phyloP scores from a whole-genome alignment of 495 filamentous ascomycete species.

The Xylaria nigripes region DNA sequence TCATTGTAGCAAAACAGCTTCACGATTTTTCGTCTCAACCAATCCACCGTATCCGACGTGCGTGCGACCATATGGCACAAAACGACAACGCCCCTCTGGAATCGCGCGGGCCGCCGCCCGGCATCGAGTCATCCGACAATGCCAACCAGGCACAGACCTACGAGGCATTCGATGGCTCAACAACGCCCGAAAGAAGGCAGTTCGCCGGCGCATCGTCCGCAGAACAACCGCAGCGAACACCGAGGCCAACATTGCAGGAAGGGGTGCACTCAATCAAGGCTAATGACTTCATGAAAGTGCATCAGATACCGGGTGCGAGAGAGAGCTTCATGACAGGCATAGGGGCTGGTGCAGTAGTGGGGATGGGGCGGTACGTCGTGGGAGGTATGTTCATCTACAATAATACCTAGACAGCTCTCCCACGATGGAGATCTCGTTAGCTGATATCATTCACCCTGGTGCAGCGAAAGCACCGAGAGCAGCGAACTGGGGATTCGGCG shows the following conservation, averaged over 20 bases:
- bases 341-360: slow-evolving; percentile 62
- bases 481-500: slow-evolving; percentile 78
- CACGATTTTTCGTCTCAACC: slow-evolving; percentile 1
- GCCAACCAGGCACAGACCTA: slow-evolving; percentile 26
- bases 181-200: slow-evolving; percentile 20
- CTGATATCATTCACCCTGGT: slow-evolving; percentile 24
- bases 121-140: slow-evolving; percentile 27
- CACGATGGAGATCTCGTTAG: background rate
- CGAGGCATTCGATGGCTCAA: slow-evolving; percentile 36
- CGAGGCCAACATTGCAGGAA: slow-evolving; percentile 48
- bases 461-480: slow-evolving; percentile 44
- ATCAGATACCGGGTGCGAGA: slow-evolving; percentile 75
- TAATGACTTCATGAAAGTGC: slow-evolving; percentile 62
- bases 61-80: slow-evolving; percentile 18
- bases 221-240: slow-evolving; percentile 35
- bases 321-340: slow-evolving; percentile 79
- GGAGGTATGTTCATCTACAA: slow-evolving; percentile 50
- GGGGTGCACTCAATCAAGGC: slow-evolving; percentile 57
- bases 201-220: slow-evolving; percentile 6
- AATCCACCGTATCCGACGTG: background rate
- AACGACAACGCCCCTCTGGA: slow-evolving; percentile 19
- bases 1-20: slow-evolving; percentile 4
- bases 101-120: slow-evolving; percentile 28
- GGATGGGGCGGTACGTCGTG: slow-evolving; percentile 60
- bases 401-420: background rate